Evolutionary conservation across 106 monocot species (phyloP), one percentile per base, ranked within the genome.

Genomic region (Triglochin maritima): DNA sequence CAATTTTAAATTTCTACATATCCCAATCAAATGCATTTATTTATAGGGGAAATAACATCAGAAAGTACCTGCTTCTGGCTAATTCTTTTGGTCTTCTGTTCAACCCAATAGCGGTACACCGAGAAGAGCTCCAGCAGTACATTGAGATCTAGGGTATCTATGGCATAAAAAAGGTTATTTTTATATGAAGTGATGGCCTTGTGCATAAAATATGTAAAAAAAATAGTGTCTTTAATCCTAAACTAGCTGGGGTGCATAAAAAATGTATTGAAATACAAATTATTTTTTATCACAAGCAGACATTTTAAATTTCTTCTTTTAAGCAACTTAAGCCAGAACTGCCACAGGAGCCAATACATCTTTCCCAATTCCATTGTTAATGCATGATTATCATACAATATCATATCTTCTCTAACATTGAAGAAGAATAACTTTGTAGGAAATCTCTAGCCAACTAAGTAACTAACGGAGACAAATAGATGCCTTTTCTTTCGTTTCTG

Each of bases 91-190:
- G 83, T 76, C 75, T 83, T 81, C 69, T 78, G 83, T 77, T 87
- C 90, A 59, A 90, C 87, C 94, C 90, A 95, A 69, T 90, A 87
- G 52, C 87, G 80, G 76, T 94, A 94, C 69, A 87, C 77, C 13
- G 87, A 87, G 63, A 94, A 94, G 57, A 94, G 87, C 71, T 87
- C 94, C 60, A 82, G 73, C 11, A 94, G 65, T 59, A 94, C 75
- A 45, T 86, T 85, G 14, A 89, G 87, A 74, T 89, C 81, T 72
- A 94, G 71, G 43, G 68, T 73, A 70, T 87, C 94, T 94, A 48
- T 45, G 12, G 45, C 16, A 17, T 3, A 62, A 5, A 49, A 49
- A 10, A 13, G 7, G 7, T 45, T 45, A 7, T 64, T 63, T 47
- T 46, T 46, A 2, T 46, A n/a, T 43, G 29, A 29, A 29, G 0